Base-by-base conservation (phyloP, 495 filamentous ascomycete species). In the Aspergillus campestris region DNA sequence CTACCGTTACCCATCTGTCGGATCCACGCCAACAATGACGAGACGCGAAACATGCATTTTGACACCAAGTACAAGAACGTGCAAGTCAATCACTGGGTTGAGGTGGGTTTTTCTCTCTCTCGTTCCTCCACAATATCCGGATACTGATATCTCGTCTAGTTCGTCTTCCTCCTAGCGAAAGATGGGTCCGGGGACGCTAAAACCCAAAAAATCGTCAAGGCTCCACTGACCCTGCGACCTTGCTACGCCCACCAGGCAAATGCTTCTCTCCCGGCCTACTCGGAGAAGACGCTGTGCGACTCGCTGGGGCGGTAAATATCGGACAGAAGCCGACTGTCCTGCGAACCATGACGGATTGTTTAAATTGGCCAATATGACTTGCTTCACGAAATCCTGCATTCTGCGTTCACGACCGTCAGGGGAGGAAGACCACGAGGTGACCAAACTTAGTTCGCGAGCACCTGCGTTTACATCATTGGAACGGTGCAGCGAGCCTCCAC, bases 181-280 rank as follows among this genome's bases (percentile, higher is more conserved):
- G 8, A 45, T 31, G 48, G 38, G 9, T 31, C 42, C 13, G 40
- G 12, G 18, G 29, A 43, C 15, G 47, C 31, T 8, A 32, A 28
- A n/a, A 34, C 38, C 27, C 47, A 49, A 38, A 50, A 50, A 29
- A 31, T 35, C 27, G 28, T 38, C 29, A 34, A 41, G 10, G 31
- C 34, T 31, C 48, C 42, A 41, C 31, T 50, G 12, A 15, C 41
- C 8, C 43, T 50, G 14, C 48, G 48, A 31, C 46, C 48, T 5
- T 50, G 48, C 34, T 50, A 45, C 35, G 48, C 48, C 9, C 31
- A 50, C 6, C 42, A 45, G 29, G 48, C 48, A 32, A 50, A 46
- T 38, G 42, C 48, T 8, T 45, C 48, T 6, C 42, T 46, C 10
- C 48, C 48, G 13, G 42, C 48, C 7, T 50, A 50, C 24, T 38